These are phyloP conservation scores for Heterobasidion occidentale DNA, from an alignment of 1,284 basidiomycete genomes.

Conservation along the genomic window DNA sequence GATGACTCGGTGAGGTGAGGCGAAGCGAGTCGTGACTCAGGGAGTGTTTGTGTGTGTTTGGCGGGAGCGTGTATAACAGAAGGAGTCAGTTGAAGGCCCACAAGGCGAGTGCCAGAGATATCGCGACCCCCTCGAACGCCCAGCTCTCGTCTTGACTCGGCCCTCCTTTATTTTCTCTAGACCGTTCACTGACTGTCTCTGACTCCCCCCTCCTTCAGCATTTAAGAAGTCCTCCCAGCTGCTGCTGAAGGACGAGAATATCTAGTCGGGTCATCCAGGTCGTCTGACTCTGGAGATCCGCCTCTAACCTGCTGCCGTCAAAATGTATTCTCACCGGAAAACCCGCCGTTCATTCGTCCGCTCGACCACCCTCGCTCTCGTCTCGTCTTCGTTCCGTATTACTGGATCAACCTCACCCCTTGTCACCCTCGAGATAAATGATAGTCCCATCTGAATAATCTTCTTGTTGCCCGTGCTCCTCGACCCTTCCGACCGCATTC, in stretches of 20 bases:
- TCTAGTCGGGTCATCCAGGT: not conserved
- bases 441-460: constrained; percentile 11
- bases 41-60: not conserved
- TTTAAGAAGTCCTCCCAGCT: constrained; percentile 3
- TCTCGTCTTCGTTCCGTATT: not conserved
- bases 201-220: not conserved
- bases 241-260: constrained; percentile 4
- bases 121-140: not conserved
- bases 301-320: constrained; percentile 5
- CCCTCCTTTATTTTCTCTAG: not conserved
- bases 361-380: not conserved
- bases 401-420: not conserved
- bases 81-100: not conserved
- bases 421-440: constrained; percentile 4
- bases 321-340: not conserved
- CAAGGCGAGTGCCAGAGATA: not conserved
- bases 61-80: not conserved
- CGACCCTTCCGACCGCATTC: constrained; percentile 14
- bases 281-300: constrained; percentile 1
- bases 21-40: not conserved
- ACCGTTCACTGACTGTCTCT: not conserved
- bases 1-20: not conserved
- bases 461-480: constrained; percentile 13
- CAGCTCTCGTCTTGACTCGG: not conserved
- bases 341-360: not conserved